phyloP scores from a whole-genome alignment of 1,284 basidiomycete species.

The Trichosporon inkin region DNA sequence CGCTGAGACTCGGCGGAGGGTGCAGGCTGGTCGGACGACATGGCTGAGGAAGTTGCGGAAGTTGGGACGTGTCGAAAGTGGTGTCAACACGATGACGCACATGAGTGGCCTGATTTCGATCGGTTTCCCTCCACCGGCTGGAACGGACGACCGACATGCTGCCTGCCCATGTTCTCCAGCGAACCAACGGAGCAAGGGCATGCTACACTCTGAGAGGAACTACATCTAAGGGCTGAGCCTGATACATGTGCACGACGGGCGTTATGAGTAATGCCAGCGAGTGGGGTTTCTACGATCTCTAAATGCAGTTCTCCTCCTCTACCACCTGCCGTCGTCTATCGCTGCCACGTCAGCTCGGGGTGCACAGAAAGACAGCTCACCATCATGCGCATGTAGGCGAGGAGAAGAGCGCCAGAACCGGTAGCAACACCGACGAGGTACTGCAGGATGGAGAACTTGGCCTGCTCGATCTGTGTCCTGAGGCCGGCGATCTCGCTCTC shows the following conservation, averaged over 20 bases:
- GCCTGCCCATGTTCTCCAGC: conserved; percentile 48
- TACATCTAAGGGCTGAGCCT: too few species aligned
- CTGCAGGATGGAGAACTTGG: conserved; percentile 62
- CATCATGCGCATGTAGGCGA: conserved; percentile 51
- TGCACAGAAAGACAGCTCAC: conserved; percentile 17
- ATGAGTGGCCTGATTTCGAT: neutral
- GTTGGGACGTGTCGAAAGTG: neutral
- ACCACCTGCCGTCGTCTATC: neutral
- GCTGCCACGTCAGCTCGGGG: neutral
- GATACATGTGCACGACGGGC: too few species aligned
- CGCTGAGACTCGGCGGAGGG: neutral
- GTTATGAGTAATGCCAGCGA: too few species aligned
- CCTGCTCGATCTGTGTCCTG: conserved; percentile 80
- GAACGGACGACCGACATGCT: conserved; percentile 55
- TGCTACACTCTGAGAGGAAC: too few species aligned
- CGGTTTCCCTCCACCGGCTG: neutral
- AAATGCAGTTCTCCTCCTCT: neutral
- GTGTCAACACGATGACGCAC: neutral
- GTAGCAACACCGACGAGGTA: conserved; percentile 50
- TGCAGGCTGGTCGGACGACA: neutral
- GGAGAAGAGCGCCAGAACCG: conserved; percentile 48
- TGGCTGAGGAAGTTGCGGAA: neutral
- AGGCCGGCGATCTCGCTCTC: conserved; percentile 93
- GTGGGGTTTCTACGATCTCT: too few species aligned
- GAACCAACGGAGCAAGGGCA: conserved; percentile 16